These are phyloP conservation scores for Pugionium cornutum DNA, from an alignment of 345 rosid genomes.

Conservation along the genomic window DNA sequence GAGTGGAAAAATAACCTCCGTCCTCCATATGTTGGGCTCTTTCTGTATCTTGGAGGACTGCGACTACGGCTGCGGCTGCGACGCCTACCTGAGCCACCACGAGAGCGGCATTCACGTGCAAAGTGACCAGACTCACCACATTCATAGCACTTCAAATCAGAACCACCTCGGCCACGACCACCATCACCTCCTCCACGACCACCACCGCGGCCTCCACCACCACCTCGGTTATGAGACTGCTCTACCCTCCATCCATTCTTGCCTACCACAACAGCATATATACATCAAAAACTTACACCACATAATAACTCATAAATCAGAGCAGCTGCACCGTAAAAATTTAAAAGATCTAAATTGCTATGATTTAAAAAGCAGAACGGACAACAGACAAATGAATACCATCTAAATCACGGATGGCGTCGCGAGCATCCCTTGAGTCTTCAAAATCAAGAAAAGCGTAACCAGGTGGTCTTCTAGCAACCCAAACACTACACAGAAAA, in stretches of 20 bases:
- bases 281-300: neutral
- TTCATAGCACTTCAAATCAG: slow-evolving; percentile 87
- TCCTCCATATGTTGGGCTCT: slow-evolving; percentile 84
- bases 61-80: slow-evolving; percentile 68
- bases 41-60: slow-evolving; percentile 76
- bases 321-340: neutral
- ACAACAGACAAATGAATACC: slow-evolving; percentile 43
- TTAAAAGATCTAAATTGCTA: neutral
- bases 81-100: slow-evolving; percentile 70
- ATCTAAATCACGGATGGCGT: slow-evolving; percentile 80
- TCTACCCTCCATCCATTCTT: slow-evolving; percentile 94
- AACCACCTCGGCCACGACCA: slow-evolving; percentile 80
- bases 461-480: slow-evolving; percentile 89
- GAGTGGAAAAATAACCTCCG: slow-evolving; percentile 46
- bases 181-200: slow-evolving; percentile 49
- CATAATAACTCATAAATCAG: neutral
- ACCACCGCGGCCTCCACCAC: slow-evolving; percentile 56
- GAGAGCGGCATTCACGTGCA: slow-evolving; percentile 83
- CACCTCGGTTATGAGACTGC: slow-evolving; percentile 80
- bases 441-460: slow-evolving; percentile 87
- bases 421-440: slow-evolving; percentile 76
- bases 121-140: slow-evolving; percentile 96
- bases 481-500: slow-evolving; percentile 68
- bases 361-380: neutral
- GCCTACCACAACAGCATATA: slow-evolving; percentile 47